These are phyloP conservation scores for Crassisporium funariophilum DNA, from an alignment of 768 basidiomycete species.

Conservation along the genomic window DNA sequence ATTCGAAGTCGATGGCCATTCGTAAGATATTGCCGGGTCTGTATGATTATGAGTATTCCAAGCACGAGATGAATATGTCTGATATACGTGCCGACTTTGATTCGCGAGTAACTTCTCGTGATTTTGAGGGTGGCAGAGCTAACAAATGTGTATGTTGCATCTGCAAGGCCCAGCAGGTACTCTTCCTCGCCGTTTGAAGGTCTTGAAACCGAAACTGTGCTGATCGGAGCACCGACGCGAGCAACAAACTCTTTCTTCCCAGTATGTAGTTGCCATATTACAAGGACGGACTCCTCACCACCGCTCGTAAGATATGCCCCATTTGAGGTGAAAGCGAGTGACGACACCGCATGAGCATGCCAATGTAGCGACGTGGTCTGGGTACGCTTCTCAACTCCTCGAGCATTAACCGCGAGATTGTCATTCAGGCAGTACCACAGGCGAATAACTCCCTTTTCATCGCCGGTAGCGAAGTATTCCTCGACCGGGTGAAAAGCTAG, in stretches of 20 bases:
- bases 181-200: conserved; percentile 70
- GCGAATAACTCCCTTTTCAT: conserved; percentile 79
- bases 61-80: neutral
- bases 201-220: conserved; percentile 62
- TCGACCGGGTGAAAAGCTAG: conserved; percentile 87
- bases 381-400: conserved; percentile 74
- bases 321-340: conserved; percentile 84
- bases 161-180: conserved; percentile 79
- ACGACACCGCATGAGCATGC: conserved; percentile 94
- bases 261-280: conserved; percentile 92
- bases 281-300: conserved; percentile 94
- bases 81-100: conserved; percentile 67
- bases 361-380: conserved; percentile 90
- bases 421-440: conserved; percentile 92
- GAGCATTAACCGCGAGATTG: conserved; percentile 47
- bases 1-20: conserved; percentile 40
- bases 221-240: conserved; percentile 85
- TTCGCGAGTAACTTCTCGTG: conserved; percentile 68
- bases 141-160: conserved; percentile 80
- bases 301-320: conserved; percentile 93
- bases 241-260: conserved; percentile 92
- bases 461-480: conserved; percentile 95
- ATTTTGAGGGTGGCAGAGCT: conserved; percentile 73
- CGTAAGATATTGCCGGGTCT: conserved; percentile 34
- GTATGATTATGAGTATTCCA: conserved; percentile 3